Percentiles rank a stretch among this genome's conserved stretches.
Conservation (phyloP, 163 green algal species). For the Coccomyxa subellipsoidea region DNA sequence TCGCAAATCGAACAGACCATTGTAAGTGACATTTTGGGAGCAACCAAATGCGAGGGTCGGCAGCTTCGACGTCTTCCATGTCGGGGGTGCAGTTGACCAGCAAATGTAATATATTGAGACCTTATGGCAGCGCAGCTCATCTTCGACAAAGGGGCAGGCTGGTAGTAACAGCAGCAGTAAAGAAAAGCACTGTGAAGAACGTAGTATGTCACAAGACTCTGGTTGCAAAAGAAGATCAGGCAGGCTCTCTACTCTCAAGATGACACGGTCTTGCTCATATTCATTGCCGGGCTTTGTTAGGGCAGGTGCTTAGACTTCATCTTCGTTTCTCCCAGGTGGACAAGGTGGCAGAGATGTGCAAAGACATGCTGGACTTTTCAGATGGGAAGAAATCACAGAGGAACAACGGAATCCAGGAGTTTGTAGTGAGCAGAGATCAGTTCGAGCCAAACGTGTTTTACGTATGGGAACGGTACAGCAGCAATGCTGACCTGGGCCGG, state of each 20-base stretch:
- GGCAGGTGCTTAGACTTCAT: too few relatives aligned
- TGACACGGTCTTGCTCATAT: too few relatives aligned
- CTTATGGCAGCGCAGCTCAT: neutral
- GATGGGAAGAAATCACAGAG: constrained; percentile 32
- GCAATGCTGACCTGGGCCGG: constrained; percentile 50
- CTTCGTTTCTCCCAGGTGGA: too few relatives aligned
- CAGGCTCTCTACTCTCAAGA: too few relatives aligned
- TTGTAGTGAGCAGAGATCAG: constrained; percentile 47
- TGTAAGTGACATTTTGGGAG: neutral
- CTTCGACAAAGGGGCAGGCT: constrained; percentile 9
- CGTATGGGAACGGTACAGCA: constrained; percentile 78
- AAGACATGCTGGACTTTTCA: constrained; percentile 43
- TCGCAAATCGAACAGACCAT: neutral
- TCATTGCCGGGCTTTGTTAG: too few relatives aligned
- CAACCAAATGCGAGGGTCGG: neutral
- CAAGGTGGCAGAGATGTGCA: constrained; percentile 50
- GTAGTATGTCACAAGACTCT: constrained; percentile 71
- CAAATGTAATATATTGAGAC: neutral
- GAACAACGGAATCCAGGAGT: constrained; percentile 54
- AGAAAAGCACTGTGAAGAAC: constrained; percentile 40
- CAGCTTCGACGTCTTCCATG: neutral
- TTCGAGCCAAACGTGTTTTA: constrained; percentile 65
- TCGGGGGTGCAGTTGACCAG: neutral
- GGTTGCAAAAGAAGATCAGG: constrained; percentile 40
- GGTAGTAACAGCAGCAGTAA: constrained; percentile 34